Evolutionary conservation across 495 filamentous ascomycete species (phyloP).

Genomic region (Penicillium atrosanguineum): DNA sequence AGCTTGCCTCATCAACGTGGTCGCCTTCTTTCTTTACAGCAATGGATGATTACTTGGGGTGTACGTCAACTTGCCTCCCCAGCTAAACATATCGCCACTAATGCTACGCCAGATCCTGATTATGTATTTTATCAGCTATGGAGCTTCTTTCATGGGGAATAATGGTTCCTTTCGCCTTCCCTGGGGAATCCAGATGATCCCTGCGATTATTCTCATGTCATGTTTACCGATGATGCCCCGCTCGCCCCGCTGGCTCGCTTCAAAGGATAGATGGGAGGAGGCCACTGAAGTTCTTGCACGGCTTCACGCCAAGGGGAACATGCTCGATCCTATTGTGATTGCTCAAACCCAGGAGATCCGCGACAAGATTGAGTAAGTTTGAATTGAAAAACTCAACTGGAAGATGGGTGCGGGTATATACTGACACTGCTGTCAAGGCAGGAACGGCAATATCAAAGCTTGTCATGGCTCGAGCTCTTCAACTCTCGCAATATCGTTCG

Average conservation of each 20-base stretch:
- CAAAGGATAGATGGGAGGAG: slow-evolving; percentile 56
- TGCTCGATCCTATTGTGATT: slow-evolving; percentile 11
- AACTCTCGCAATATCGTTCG: slow-evolving; percentile 65
- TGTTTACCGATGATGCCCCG: slow-evolving; percentile 58
- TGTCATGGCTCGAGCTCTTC: slow-evolving; percentile 55
- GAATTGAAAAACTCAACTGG: neutral
- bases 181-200: slow-evolving; percentile 33
- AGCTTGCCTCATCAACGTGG: slow-evolving; percentile 22
- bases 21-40: slow-evolving; percentile 17
- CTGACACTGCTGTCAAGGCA: slow-evolving; percentile 9
- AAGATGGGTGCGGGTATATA: neutral
- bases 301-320: slow-evolving; percentile 16
- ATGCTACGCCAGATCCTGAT: slow-evolving; percentile 14
- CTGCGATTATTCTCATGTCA: slow-evolving; percentile 49
- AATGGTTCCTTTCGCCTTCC: slow-evolving; percentile 17
- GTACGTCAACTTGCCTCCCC: slow-evolving; percentile 6
- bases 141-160: slow-evolving; percentile 14
- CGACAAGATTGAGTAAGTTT: slow-evolving; percentile 19
- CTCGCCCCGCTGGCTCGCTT: slow-evolving; percentile 63
- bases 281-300: slow-evolving; percentile 54
- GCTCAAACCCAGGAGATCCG: slow-evolving; percentile 16
- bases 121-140: slow-evolving; percentile 24
- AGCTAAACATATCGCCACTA: neutral
- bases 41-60: slow-evolving; percentile 26
- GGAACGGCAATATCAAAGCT: slow-evolving; percentile 32